These are phyloP conservation scores for Obelidium mucronatum DNA, from an alignment of 192 early-diverging fungal genomes.

Conservation along the genomic window DNA sequence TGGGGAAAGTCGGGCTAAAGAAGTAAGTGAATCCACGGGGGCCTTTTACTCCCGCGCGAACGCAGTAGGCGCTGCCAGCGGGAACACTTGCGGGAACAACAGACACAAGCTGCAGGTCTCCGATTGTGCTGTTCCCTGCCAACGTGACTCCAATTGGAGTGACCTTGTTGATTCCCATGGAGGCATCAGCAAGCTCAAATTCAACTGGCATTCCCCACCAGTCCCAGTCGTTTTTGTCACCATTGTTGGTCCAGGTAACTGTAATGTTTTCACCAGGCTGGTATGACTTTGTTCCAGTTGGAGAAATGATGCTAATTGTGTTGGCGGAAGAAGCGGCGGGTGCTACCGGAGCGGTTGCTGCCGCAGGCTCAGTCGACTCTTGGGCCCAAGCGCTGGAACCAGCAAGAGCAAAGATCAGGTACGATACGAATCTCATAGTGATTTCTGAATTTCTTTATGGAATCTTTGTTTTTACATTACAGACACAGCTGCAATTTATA, in stretches of 20 bases:
- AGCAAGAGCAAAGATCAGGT: conserved; percentile 1
- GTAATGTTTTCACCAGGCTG: conserved; percentile 9
- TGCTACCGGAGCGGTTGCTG: background rate
- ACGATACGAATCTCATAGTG: no score
- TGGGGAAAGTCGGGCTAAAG: conserved; percentile 12
- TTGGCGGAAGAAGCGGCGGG: background rate
- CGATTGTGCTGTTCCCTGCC: background rate
- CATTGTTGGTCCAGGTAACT: conserved; percentile 12
- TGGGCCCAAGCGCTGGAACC: background rate
- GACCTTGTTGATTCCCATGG: conserved; percentile 15
- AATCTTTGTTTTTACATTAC: background rate
- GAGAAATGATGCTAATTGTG: background rate
- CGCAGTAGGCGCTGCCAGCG: background rate
- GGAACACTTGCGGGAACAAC: background rate
- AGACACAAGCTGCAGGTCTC: background rate
- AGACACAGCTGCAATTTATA: no score
- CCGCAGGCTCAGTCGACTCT: background rate
- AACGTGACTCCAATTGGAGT: conserved; percentile 2
- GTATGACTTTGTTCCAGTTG: conserved; percentile 5
- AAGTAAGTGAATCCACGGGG: background rate
- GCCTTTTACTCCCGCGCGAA: background rate
- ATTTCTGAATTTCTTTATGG: background rate
- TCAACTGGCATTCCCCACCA: background rate
- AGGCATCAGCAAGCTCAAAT: conserved; percentile 7
- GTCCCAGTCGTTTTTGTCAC: background rate